These are phyloP conservation scores for Colletotrichum godetiae DNA, from an alignment of 2,329 filamentous ascomycete species.

Conservation along the genomic window DNA sequence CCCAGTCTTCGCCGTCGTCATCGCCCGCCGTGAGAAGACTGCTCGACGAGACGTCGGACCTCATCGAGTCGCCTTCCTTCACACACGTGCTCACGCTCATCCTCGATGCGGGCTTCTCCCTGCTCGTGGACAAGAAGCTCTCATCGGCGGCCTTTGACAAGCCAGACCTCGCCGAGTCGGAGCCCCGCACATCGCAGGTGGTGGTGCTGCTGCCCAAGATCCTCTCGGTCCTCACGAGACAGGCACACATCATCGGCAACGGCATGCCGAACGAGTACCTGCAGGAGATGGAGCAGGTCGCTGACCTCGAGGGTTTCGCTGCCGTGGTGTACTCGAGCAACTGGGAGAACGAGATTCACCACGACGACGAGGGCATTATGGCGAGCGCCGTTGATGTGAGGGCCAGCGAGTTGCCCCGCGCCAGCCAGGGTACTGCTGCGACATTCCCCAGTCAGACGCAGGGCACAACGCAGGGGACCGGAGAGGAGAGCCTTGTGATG, in stretches of 20 bases:
- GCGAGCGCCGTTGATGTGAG: slow-evolving; percentile 50
- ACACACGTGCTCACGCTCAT: slow-evolving; percentile 86
- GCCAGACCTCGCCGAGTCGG: slow-evolving; percentile 42
- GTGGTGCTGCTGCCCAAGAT: slow-evolving; percentile 82
- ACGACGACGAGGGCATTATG: slow-evolving; percentile 52
- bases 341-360: slow-evolving; percentile 74
- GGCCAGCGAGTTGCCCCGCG: slow-evolving; percentile 37
- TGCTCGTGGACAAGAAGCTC: slow-evolving; percentile 85
- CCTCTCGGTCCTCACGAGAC: slow-evolving; percentile 87
- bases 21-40: slow-evolving; percentile 78
- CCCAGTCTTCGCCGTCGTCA: slow-evolving; percentile 54
- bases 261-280: slow-evolving; percentile 79
- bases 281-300: slow-evolving; percentile 79
- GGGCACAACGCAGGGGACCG: slow-evolving; percentile 40
- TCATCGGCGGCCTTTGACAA: slow-evolving; percentile 82
- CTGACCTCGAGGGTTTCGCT: slow-evolving; percentile 84
- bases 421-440: slow-evolving; percentile 37
- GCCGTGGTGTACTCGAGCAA: slow-evolving; percentile 91
- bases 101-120: slow-evolving; percentile 88
- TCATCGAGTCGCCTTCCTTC: slow-evolving; percentile 94
- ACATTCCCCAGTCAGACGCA: slow-evolving; percentile 35
- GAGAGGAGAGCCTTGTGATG: slow-evolving; percentile 65
- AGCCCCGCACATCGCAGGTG: slow-evolving; percentile 63
- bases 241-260: slow-evolving; percentile 89
- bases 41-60: slow-evolving; percentile 93